Evolutionary conservation across 345 rosid species (phyloP).

Genomic region (Eucalyptus polyanthemos): DNA sequence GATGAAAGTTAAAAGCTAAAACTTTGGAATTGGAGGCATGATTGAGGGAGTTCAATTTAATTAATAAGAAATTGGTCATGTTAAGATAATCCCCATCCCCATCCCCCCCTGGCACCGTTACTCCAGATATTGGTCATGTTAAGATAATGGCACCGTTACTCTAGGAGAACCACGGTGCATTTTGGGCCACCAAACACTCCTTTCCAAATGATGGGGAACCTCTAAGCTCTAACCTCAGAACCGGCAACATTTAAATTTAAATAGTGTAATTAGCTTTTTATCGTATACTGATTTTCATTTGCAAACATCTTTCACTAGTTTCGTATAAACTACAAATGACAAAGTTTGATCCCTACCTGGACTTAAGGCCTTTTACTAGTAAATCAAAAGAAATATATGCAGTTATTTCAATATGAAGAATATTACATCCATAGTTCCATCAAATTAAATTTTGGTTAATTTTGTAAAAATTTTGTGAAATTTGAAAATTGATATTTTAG

Average conservation of each 20-base stretch:
- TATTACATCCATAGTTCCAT: not conserved
- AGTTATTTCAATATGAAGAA: not conserved
- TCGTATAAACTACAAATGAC: not conserved
- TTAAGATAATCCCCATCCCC: too few relatives aligned
- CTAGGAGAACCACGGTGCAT: not conserved
- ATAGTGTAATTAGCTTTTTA: not conserved
- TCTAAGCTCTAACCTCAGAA: too few relatives aligned
- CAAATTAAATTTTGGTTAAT: not conserved
- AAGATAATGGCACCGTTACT: too few relatives aligned
- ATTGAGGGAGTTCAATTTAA: not conserved
- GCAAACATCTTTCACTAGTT: not conserved
- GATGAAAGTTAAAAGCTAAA: not conserved
- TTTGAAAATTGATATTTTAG: not conserved
- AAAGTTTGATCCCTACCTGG: not conserved
- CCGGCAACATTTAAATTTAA: not conserved
- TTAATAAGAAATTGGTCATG: too few relatives aligned
- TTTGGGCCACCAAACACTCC: not conserved
- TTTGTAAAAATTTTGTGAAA: not conserved
- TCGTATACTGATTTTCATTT: not conserved
- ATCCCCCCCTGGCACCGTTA: too few relatives aligned
- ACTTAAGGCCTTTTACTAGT: not conserved
- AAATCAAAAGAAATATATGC: not conserved
- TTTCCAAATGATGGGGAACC: not conserved
- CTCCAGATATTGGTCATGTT: accelerated
- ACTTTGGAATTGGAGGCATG: not conserved